phyloP scores from a whole-genome alignment of 371 early-diverging fungal genomes.

The Syncephalastrum monosporum region DNA sequence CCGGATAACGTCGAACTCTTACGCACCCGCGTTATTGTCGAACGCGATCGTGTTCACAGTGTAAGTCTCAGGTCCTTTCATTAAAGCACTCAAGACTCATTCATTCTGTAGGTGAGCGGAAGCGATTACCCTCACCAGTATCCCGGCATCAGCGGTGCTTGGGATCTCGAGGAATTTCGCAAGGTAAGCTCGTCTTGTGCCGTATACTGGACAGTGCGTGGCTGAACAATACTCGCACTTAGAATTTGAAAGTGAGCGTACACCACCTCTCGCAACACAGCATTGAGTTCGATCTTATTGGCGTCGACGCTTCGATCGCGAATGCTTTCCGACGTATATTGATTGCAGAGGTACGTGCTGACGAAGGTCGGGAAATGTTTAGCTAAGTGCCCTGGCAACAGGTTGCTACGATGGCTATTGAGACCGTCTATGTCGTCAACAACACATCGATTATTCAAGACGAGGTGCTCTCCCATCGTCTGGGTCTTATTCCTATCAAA shows the following conservation, averaged over 20 bases:
- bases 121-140: conserved; percentile 67
- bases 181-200: conserved; percentile 36
- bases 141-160: conserved; percentile 55
- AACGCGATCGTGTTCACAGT: conserved; percentile 60
- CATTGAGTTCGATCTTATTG: conserved; percentile 96
- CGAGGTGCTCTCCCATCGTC: conserved; percentile 96
- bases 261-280: conserved; percentile 63
- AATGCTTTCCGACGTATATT: conserved; percentile 96
- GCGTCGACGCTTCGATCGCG: conserved; percentile 92
- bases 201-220: neutral
- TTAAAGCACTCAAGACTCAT: no score
- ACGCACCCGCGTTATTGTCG: conserved; percentile 57
- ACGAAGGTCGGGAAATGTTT: neutral
- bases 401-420: conserved; percentile 98
- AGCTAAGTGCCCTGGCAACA: conserved; percentile 13
- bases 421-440: conserved; percentile 92
- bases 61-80: conserved; percentile 27
- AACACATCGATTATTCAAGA: conserved; percentile 97
- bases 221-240: conserved; percentile 1
- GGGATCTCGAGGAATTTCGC: conserved; percentile 63
- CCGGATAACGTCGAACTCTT: conserved; percentile 41
- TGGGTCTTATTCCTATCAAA: conserved; percentile 96
- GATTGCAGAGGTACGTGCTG: conserved; percentile 80
- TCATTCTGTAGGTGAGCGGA: conserved; percentile 51
- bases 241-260: conserved; percentile 72